phyloP scores from a whole-genome alignment of 2,329 filamentous ascomycete genomes.

The Didymella arachidicola region DNA sequence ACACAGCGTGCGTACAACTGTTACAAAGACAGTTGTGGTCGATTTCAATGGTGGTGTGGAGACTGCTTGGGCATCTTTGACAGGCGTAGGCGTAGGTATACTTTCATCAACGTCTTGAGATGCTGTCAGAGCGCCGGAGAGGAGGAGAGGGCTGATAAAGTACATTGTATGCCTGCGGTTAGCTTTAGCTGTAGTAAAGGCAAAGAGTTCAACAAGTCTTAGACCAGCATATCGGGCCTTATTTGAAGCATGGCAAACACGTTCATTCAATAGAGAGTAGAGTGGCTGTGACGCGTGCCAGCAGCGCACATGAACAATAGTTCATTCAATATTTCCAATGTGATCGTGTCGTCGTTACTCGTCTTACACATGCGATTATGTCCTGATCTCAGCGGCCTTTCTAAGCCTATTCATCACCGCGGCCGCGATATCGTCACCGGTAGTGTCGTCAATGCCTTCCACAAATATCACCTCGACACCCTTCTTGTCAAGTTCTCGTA shows the following conservation, averaged over 20 bases:
- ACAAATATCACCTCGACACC: conserved; percentile 86
- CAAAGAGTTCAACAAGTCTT: background rate
- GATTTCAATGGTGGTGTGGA: background rate
- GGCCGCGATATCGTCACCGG: conserved; percentile 79
- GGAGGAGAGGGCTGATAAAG: background rate
- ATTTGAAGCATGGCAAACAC: background rate
- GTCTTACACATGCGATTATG: background rate
- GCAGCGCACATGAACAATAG: background rate
- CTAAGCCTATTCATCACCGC: conserved; percentile 64
- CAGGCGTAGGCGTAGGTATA: background rate
- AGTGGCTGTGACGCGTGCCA: background rate
- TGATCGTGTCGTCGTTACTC: background rate
- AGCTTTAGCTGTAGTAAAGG: background rate
- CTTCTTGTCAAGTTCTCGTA: conserved; percentile 82
- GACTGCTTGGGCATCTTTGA: background rate
- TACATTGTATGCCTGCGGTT: background rate
- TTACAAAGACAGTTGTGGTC: background rate
- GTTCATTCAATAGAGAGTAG: background rate
- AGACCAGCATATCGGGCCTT: background rate
- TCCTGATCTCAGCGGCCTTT: conserved; percentile 54
- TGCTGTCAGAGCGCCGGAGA: background rate
- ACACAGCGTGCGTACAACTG: background rate
- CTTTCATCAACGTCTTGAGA: background rate
- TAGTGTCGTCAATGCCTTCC: conserved; percentile 78
- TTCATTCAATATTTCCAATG: background rate